Evolutionary conservation across 169 alveolate genomes (phyloP).

Genomic region (Eimeria falciformis): DNA sequence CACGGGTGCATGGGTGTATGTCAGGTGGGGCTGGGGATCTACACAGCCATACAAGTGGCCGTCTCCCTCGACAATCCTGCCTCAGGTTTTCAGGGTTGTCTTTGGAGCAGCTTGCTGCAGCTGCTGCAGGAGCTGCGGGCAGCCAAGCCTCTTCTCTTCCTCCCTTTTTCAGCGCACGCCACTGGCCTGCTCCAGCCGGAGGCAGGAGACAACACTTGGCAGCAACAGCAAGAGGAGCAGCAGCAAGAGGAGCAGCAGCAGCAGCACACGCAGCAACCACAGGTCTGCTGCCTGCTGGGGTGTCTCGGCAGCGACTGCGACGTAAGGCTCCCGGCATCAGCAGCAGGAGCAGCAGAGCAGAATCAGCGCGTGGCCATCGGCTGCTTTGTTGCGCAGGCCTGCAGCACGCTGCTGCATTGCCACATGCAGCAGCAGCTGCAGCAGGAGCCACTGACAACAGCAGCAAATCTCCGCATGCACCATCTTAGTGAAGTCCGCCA

Average conservation of each 20-base stretch:
- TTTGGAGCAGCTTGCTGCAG: conserved; percentile 6
- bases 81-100: background rate
- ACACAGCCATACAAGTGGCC: conserved; percentile 70
- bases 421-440: conserved; percentile 43
- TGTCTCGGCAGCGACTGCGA: conserved; percentile 55
- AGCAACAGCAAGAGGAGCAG: conserved; percentile 24
- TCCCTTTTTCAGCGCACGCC: conserved; percentile 35
- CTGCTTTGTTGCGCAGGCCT: conserved; percentile 43
- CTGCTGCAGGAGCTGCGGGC: conserved; percentile 41
- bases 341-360: conserved; percentile 44
- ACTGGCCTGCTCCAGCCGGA: background rate
- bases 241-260: conserved; percentile 8
- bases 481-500: background rate
- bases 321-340: conserved; percentile 29
- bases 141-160: conserved; percentile 26
- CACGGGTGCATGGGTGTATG: background rate
- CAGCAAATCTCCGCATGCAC: conserved; percentile 18
- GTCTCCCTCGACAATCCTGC: conserved; percentile 55
- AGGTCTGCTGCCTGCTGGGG: conserved; percentile 54
- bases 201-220: background rate
- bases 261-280: conserved; percentile 12
- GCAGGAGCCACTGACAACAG: conserved; percentile 58
- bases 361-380: conserved; percentile 52
- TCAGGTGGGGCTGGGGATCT: conserved; percentile 63
- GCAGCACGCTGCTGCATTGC: conserved; percentile 35